These are phyloP conservation scores for Oenanthe sinensis DNA, from an alignment of 129 eudicot genomes.

Conservation along the genomic window DNA sequence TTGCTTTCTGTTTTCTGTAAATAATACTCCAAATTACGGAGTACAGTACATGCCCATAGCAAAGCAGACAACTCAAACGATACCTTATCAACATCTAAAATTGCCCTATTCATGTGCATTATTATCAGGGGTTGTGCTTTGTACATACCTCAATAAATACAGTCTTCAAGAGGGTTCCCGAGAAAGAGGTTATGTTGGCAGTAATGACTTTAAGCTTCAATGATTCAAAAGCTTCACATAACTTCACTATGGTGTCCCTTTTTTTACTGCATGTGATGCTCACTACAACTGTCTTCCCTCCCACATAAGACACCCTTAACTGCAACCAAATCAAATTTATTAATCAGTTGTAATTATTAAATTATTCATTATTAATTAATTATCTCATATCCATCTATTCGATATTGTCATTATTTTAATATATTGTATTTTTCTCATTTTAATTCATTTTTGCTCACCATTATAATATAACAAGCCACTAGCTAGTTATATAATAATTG, in stretches of 20 bases:
- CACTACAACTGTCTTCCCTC: neutral
- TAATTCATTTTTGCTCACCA: too few relatives aligned
- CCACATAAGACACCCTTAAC: neutral
- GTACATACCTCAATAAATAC: neutral
- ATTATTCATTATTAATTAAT: neutral
- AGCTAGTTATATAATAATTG: too few relatives aligned
- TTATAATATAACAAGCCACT: too few relatives aligned
- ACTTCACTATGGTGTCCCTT: neutral
- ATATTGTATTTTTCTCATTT: too few relatives aligned
- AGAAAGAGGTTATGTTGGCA: neutral
- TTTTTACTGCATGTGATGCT: neutral
- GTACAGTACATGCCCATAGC: too few relatives aligned
- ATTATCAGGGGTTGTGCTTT: too few relatives aligned
- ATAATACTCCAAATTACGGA: too few relatives aligned
- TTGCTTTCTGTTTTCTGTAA: too few relatives aligned
- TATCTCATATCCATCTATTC: neutral
- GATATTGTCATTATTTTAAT: too few relatives aligned
- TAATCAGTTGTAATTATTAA: neutral
- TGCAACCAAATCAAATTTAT: neutral
- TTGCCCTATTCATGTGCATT: too few relatives aligned
- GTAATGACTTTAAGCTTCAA: neutral
- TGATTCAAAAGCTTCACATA: neutral
- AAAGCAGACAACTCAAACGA: too few relatives aligned
- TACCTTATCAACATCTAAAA: too few relatives aligned
- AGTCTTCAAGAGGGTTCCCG: neutral